Conservation (phyloP, 305 asterid genomes). For the Fraxinus sp. region DNA sequence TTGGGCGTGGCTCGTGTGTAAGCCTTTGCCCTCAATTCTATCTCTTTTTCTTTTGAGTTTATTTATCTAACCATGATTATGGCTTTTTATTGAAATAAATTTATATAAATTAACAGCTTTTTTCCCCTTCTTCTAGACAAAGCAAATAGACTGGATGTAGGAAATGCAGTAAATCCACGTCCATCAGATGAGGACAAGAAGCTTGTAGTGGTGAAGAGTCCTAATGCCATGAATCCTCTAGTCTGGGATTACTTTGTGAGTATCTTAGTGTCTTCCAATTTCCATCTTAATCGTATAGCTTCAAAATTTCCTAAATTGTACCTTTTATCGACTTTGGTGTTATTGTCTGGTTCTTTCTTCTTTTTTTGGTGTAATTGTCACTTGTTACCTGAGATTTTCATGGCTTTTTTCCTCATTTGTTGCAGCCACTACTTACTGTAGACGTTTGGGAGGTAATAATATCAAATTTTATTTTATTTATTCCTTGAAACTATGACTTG, state of each 20-base stretch:
- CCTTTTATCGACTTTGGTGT: neutral
- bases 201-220: conserved; percentile 85
- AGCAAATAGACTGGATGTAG: conserved; percentile 74
- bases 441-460: conserved; percentile 95
- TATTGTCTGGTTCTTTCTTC: neutral
- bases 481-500: neutral
- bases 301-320: neutral
- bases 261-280: conserved; percentile 2
- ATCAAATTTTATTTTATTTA: neutral
- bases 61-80: neutral
- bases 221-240: conserved; percentile 93
- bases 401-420: conserved; percentile 18
- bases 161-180: conserved; percentile 71
- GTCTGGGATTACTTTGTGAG: conserved; percentile 90
- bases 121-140: conserved; percentile 46
- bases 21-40: conserved; percentile 25
- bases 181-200: conserved; percentile 83
- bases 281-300: neutral
- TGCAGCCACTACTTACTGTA: conserved; percentile 92
- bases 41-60: neutral
- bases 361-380: neutral
- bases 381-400: conserved; percentile 4
- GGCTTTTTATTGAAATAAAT: neutral
- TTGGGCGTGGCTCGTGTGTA: conserved; percentile 99
- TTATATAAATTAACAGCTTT: conserved; percentile 2